Conservation (phyloP, 1,284 basidiomycete genomes). For the Boletus albobrunnescens region DNA sequence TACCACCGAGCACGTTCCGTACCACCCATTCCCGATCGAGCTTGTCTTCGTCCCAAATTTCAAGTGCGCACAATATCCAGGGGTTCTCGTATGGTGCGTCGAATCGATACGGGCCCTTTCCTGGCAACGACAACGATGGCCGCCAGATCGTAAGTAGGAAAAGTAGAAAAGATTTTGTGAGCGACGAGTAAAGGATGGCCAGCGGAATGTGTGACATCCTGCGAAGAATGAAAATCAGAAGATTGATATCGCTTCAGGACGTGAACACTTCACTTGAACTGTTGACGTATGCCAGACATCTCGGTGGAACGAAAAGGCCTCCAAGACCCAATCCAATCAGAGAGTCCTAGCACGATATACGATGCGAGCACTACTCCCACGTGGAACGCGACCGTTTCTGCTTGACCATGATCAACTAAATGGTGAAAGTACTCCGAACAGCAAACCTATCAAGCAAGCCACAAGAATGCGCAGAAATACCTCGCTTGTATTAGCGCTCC, state of each 20-base stretch:
- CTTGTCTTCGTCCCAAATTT: slow-evolving; percentile 59
- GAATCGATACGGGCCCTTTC: slow-evolving; percentile 22
- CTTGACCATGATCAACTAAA: neutral
- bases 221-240: neutral
- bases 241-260: neutral
- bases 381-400: slow-evolving; percentile 74
- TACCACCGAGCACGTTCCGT: slow-evolving; percentile 78
- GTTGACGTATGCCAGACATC: slow-evolving; percentile 52
- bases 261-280: slow-evolving; percentile 47
- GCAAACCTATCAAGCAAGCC: slow-evolving; percentile 59
- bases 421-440: neutral
- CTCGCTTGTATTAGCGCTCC: slow-evolving; percentile 45
- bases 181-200: slow-evolving; percentile 80
- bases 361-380: slow-evolving; percentile 57
- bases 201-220: slow-evolving; percentile 75
- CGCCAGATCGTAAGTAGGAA: slow-evolving; percentile 83
- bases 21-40: slow-evolving; percentile 83
- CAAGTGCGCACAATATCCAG: slow-evolving; percentile 39
- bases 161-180: slow-evolving; percentile 83
- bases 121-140: slow-evolving; percentile 38
- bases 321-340: slow-evolving; percentile 34
- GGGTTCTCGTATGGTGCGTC: slow-evolving; percentile 31
- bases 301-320: slow-evolving; percentile 3
- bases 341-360: slow-evolving; percentile 44
- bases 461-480: slow-evolving; percentile 55